Base-by-base conservation (phyloP, 2,329 filamentous ascomycete species). In the Pseudogymnoascus sp. region DNA sequence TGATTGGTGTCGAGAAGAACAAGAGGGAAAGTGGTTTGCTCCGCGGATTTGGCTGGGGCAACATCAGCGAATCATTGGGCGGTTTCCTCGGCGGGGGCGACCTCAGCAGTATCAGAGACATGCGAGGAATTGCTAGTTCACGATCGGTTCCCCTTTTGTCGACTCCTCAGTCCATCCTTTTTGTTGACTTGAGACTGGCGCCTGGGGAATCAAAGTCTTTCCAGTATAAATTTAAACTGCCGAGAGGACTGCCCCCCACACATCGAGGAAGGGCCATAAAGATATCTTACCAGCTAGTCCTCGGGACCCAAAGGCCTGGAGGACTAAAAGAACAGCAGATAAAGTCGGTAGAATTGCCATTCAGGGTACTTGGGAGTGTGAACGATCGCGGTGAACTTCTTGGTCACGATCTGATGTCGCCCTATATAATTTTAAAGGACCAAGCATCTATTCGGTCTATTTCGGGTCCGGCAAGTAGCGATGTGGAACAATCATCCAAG, bases 201-300 rank as follows among this genome's bases (percentile, higher is more conserved):
- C 92, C 94, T 0, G 94, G 93, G 1, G 91, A 99, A 75, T 95
- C 91, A 73, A 87, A 84, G 67, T 88, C 86, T 57, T 99, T 89
- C 69, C 90, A 89, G 58, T 99, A 97, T 72, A 83, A 85, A 1
- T 97, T 97, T 72, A 87, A 83, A 47, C 76, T 99, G 60, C 94
- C 94, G 0, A 87, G 86, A 69, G 93, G 93, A 0, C 76, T 99
- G n/a, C 94, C 94, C 20, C 93, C 94, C 6, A 91, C 86, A 12
- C 90, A 97, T 72, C 88, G 88, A 68, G 94, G 94, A 9, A 92
- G 94, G 70, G 90, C 91, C 0, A 94, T 97, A 71, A 97, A 97
- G 74, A 92, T 97, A 58, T 84, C 86, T 1, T 99, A 99, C 75
- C 90, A 89, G 71, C 78, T 99, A 11, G 86, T 95, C 8, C 90